Evolutionary conservation across 371 early-diverging fungal species (phyloP).

Genomic region (Apophysomyces variabilis): DNA sequence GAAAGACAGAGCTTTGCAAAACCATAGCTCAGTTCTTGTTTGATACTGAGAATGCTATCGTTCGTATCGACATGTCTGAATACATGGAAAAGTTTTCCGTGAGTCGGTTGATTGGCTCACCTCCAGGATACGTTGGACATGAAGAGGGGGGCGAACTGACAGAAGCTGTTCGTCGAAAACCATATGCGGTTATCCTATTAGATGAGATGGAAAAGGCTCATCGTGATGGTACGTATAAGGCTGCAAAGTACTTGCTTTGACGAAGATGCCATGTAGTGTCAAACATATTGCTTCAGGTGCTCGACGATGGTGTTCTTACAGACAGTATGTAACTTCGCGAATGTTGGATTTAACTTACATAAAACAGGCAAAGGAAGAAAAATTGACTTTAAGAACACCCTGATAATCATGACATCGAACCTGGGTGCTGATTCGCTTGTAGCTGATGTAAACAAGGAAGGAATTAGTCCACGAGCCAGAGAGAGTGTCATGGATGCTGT

Average conservation of each 20-base stretch:
- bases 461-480: conserved; percentile 38
- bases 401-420: conserved; percentile 93
- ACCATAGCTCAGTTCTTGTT: conserved; percentile 88
- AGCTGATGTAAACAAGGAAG: conserved; percentile 50
- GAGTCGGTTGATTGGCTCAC: conserved; percentile 87
- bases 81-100: conserved; percentile 76
- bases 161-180: conserved; percentile 86
- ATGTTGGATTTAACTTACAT: neutral
- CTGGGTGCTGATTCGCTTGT: conserved; percentile 78
- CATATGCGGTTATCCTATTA: conserved; percentile 90
- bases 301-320: conserved; percentile 91
- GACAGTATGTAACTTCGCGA: conserved; percentile 57
- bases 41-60: conserved; percentile 86
- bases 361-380: conserved; percentile 70
- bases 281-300: conserved; percentile 80
- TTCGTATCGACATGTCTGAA: conserved; percentile 94
- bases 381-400: conserved; percentile 91
- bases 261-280: conserved; percentile 52
- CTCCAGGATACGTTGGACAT: conserved; percentile 87
- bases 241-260: neutral
- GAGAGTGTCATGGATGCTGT: conserved; percentile 74
- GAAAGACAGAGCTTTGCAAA: conserved; percentile 92
- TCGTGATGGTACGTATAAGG: conserved; percentile 47
- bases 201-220: conserved; percentile 97
- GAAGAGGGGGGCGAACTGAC: conserved; percentile 92